These are phyloP conservation scores for Butyriboletus appendiculatus DNA, from an alignment of 1,284 basidiomycete species.

Conservation along the genomic window DNA sequence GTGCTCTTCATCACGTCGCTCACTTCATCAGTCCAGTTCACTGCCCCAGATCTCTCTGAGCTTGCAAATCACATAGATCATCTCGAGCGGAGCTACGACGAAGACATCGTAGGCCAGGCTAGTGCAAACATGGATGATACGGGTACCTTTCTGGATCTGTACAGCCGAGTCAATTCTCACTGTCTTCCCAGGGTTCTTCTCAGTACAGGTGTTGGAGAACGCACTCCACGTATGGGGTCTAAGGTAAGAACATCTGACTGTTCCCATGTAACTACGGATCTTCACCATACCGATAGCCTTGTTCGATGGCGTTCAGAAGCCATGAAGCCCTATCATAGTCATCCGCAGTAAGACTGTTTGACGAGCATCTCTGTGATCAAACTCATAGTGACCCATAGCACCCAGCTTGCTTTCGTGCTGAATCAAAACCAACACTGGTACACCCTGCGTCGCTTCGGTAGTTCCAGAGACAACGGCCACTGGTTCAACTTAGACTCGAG, in stretches of 20 bases:
- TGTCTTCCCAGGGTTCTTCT: slow-evolving; percentile 72
- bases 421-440: slow-evolving; percentile 91
- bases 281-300: slow-evolving; percentile 44
- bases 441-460: slow-evolving; percentile 81
- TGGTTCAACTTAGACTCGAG: slow-evolving; percentile 95
- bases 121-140: slow-evolving; percentile 91
- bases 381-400: slow-evolving; percentile 43
- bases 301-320: slow-evolving; percentile 84
- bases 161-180: background rate
- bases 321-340: slow-evolving; percentile 74
- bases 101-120: slow-evolving; percentile 42
- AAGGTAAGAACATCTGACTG: slow-evolving; percentile 46
- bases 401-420: slow-evolving; percentile 86
- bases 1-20: slow-evolving; percentile 8
- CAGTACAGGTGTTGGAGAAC: slow-evolving; percentile 77
- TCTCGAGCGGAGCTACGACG: slow-evolving; percentile 60
- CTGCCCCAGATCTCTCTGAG: slow-evolving; percentile 82
- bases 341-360: slow-evolving; percentile 66
- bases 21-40: slow-evolving; percentile 55
- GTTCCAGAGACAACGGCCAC: slow-evolving; percentile 53
- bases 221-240: slow-evolving; percentile 85
- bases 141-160: slow-evolving; percentile 39
- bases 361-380: slow-evolving; percentile 8
- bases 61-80: slow-evolving; percentile 72
- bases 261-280: background rate